Evolutionary conservation across 2,329 filamentous ascomycete species (phyloP), one percentile per base, ranked within the genome.

Genomic region (Fusarium sp.): DNA sequence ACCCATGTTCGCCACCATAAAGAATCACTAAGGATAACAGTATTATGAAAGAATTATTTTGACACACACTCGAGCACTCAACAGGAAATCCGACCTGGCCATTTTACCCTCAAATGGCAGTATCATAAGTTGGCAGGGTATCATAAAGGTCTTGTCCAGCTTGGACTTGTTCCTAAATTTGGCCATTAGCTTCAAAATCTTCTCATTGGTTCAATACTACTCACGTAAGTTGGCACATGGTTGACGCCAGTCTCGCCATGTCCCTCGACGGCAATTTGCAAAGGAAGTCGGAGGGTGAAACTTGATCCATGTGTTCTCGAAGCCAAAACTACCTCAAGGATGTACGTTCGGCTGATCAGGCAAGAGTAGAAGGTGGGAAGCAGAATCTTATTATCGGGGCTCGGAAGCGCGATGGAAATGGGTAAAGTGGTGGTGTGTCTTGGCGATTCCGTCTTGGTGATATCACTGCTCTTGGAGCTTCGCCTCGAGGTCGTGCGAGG

Each of bases 311-410:
- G 59, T 0, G 66, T 15, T 5, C 69, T 50, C 0, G 52, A 55
- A 3, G 54, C 43, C 2, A 69, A 5, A 1, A 52, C 42, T 0
- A 72, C 15, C 7, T 58, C 58, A 1, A 74, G 21, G 1, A 48
- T 55, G 15, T 68, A 74, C 0, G 58, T 59, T 9, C 69, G 49
- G 8, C 47, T 74, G 11, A 71, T 61, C 0, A 71, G 42, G n/a
- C 71, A 72, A 2, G 69, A 71, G 16, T 63, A 48, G 8, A 72
- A 74, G 0, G 52, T 69, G 1, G 69, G 69, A 2, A 72, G 55
- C 3, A 74, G 26, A 2, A 63, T 57, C 42, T 63, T 70, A 5
- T 56, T 68, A 15, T 55, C 59, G 0, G 58, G 66, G 4, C 57
- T 54, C 6, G 67, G 61, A 6, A 74, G 26, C 11, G 29, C 42